Conservation (phyloP, 1,139 yeast species). For the Nakaseomyces glabratus region DNA sequence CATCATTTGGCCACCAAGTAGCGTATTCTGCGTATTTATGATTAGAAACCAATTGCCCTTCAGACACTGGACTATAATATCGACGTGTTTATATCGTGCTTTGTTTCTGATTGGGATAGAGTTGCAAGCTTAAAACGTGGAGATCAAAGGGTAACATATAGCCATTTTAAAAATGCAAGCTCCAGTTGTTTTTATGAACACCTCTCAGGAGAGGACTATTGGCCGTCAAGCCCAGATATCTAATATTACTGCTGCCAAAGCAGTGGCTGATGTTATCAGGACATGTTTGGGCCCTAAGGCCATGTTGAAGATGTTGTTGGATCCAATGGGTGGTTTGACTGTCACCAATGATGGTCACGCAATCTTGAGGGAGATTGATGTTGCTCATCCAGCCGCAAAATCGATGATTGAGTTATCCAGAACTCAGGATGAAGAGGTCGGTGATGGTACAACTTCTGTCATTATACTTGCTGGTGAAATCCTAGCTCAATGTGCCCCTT, state of each 20-base stretch:
- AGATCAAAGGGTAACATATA: too few relatives aligned
- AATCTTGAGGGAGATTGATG: conserved; percentile 79
- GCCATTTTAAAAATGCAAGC: conserved; percentile 73
- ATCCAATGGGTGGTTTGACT: conserved; percentile 98
- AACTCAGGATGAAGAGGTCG: conserved; percentile 98
- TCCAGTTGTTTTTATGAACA: conserved; percentile 68
- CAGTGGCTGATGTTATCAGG: conserved; percentile 93
- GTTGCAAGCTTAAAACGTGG: too few relatives aligned
- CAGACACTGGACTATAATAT: too few relatives aligned
- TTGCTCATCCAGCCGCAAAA: conserved; percentile 96
- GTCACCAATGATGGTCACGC: conserved; percentile 98
- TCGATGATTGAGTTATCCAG: conserved; percentile 95
- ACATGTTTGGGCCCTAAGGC: conserved; percentile 98
- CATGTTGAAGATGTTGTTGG: conserved; percentile 71
- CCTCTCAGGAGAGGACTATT: conserved; percentile 86
- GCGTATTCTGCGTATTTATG: too few relatives aligned
- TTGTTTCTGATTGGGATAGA: too few relatives aligned
- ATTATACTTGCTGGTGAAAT: conserved; percentile 94
- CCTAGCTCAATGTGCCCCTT: conserved; percentile 89
- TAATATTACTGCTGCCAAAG: conserved; percentile 97
- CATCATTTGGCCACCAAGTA: too few relatives aligned
- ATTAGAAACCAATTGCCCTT: too few relatives aligned
- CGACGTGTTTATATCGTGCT: too few relatives aligned
- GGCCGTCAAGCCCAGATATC: conserved; percentile 97
- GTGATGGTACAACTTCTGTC: conserved; percentile 97